Evolutionary conservation across 2,329 filamentous ascomycete genomes (phyloP).

Genomic region (Penicillium fuscoglaucum): DNA sequence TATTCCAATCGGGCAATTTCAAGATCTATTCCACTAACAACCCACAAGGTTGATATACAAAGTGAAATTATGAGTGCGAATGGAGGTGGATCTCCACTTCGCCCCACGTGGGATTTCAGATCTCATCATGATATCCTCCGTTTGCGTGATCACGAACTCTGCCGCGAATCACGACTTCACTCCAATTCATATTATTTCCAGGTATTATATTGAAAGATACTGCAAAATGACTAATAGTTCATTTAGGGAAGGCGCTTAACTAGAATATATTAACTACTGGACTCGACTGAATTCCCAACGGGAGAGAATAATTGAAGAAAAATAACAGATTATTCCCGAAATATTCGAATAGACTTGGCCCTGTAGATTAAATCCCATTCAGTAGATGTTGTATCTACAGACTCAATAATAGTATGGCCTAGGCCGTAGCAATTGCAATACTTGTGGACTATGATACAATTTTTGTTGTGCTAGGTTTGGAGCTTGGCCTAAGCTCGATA

Average conservation of each 20-base stretch:
- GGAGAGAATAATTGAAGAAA: neutral
- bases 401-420: neutral
- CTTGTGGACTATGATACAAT: constrained; percentile 12
- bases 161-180: neutral
- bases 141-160: constrained; percentile 17
- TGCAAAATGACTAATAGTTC: neutral
- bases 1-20: constrained; percentile 10
- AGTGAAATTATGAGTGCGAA: neutral
- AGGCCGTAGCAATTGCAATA: constrained; percentile 9
- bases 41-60: neutral
- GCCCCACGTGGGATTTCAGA: neutral
- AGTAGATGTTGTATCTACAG: neutral
- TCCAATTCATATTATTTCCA: neutral
- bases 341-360: neutral
- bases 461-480: neutral
- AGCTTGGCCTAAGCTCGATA: neutral
- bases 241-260: neutral
- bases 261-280: neutral
- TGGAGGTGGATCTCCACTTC: constrained; percentile 3
- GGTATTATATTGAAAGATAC: neutral
- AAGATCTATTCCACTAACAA: neutral
- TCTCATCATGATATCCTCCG: constrained; percentile 25
- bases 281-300: neutral
- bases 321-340: neutral
- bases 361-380: too few species aligned